Evolutionary conservation across 257 asterid species (phyloP).

Genomic region (Prunella vulgaris): DNA sequence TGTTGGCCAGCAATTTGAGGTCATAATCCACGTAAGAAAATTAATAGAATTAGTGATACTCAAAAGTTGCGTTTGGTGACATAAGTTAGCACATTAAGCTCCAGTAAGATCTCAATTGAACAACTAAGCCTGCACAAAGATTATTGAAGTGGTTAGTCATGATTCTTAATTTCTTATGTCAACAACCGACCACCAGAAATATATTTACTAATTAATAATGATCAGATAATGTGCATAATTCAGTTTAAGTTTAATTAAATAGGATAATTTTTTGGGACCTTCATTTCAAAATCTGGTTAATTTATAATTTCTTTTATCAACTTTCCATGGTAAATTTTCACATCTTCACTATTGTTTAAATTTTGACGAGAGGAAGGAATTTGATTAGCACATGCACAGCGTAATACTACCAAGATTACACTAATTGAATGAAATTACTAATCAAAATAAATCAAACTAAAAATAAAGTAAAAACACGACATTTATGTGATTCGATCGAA

Average conservation of each 20-base stretch:
- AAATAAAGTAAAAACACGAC: too few relatives aligned
- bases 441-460: too few relatives aligned
- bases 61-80: conserved; percentile 36
- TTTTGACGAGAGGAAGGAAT: too few relatives aligned
- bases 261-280: not conserved
- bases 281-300: too few relatives aligned
- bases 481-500: too few relatives aligned
- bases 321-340: too few relatives aligned
- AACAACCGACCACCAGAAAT: conserved; percentile 23
- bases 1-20: conserved; percentile 34
- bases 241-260: not conserved
- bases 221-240: not conserved
- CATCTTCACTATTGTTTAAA: too few relatives aligned
- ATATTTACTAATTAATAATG: not conserved
- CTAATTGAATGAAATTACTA: too few relatives aligned
- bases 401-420: too few relatives aligned
- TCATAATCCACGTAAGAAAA: conserved; percentile 25
- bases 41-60: conserved; percentile 14
- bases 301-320: too few relatives aligned
- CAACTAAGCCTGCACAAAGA: conserved; percentile 18
- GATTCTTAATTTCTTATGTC: conserved; percentile 7
- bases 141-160: conserved; percentile 40
- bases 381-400: too few relatives aligned
- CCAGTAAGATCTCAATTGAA: conserved; percentile 9
- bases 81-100: conserved; percentile 18